A percentile compares a stretch with the other conserved stretches of the same genome.
These are phyloP conservation scores for Eimeria brunetti DNA, from an alignment of 169 alveolate species.

Conservation along the genomic window DNA sequence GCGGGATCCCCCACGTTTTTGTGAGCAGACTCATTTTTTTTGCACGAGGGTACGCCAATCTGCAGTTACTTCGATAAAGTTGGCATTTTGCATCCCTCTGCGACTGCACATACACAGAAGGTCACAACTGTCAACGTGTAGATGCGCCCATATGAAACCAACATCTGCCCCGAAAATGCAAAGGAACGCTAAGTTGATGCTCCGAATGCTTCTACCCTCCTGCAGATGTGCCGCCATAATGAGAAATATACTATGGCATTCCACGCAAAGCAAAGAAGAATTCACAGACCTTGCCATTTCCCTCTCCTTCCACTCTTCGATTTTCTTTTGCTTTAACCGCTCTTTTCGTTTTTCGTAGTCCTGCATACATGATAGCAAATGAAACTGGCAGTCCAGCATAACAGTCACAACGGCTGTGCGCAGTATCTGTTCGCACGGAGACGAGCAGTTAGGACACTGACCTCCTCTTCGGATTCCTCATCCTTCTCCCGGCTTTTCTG, in stretches of 20 bases:
- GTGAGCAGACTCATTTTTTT: constrained; percentile 5
- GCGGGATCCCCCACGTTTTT: background rate
- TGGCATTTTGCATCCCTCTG: constrained; percentile 73
- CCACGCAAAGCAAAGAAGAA: background rate
- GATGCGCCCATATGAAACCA: background rate
- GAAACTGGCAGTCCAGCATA: background rate
- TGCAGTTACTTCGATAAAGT: constrained; percentile 68
- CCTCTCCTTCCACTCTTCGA: constrained; percentile 81
- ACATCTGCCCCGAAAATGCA: background rate
- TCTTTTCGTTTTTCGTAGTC: constrained; percentile 71
- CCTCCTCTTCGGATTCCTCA: constrained; percentile 80
- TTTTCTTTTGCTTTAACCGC: constrained; percentile 58
- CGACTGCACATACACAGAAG: constrained; percentile 33
- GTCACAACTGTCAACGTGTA: background rate
- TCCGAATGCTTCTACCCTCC: background rate
- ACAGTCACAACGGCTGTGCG: background rate
- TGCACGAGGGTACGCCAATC: constrained; percentile 62
- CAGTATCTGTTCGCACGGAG: background rate
- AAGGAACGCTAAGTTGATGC: background rate
- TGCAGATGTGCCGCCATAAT: background rate
- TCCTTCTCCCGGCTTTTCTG: constrained; percentile 70
- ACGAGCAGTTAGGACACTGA: background rate
- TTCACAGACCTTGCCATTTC: constrained; percentile 77
- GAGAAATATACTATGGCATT: background rate
- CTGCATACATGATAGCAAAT: constrained; percentile 1